Evolutionary conservation across 306 rosid species (phyloP).

Genomic region (Neltuma alba): DNA sequence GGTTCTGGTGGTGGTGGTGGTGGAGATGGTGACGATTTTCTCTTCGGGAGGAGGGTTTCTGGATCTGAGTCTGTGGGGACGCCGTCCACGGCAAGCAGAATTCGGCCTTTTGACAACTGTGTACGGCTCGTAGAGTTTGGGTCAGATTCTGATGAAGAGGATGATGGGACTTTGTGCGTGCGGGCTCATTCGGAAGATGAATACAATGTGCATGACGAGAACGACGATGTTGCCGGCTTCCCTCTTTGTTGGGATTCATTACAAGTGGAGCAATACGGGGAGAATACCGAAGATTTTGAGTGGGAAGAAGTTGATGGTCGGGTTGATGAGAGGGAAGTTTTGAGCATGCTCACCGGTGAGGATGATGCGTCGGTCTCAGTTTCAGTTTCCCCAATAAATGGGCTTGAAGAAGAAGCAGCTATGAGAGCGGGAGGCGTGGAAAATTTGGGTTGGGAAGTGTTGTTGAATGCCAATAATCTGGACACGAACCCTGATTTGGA

Average conservation of each 20-base stretch:
- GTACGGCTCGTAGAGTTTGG: slow-evolving; percentile 42
- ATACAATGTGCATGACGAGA: slow-evolving; percentile 33
- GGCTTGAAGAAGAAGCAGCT: slow-evolving; percentile 37
- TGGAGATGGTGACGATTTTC: slow-evolving; percentile 50
- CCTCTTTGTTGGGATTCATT: slow-evolving; percentile 77
- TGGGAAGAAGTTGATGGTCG: slow-evolving; percentile 86
- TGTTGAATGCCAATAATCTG: slow-evolving; percentile 49
- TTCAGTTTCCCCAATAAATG: slow-evolving; percentile 27
- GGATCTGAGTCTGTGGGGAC: slow-evolving; percentile 46
- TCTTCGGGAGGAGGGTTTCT: slow-evolving; percentile 44
- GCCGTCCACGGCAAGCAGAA: slow-evolving; percentile 28
- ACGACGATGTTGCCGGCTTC: slow-evolving; percentile 52
- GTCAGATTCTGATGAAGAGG: slow-evolving; percentile 62
- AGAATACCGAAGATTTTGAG: slow-evolving; percentile 69
- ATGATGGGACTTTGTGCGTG: slow-evolving; percentile 37
- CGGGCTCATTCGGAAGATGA: slow-evolving; percentile 62
- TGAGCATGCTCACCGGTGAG: slow-evolving; percentile 49
- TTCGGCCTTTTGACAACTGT: slow-evolving; percentile 34
- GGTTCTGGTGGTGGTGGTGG: slow-evolving; percentile 16
- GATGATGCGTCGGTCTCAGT: slow-evolving; percentile 40
- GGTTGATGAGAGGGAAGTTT: slow-evolving; percentile 63
- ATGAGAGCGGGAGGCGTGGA: slow-evolving; percentile 43
- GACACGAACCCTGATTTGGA: slow-evolving; percentile 49
- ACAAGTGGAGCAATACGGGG: slow-evolving; percentile 61
- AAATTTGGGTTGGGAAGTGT: slow-evolving; percentile 77